phyloP scores from a whole-genome alignment of 345 rosid species.

The Hevea brasiliensis region DNA sequence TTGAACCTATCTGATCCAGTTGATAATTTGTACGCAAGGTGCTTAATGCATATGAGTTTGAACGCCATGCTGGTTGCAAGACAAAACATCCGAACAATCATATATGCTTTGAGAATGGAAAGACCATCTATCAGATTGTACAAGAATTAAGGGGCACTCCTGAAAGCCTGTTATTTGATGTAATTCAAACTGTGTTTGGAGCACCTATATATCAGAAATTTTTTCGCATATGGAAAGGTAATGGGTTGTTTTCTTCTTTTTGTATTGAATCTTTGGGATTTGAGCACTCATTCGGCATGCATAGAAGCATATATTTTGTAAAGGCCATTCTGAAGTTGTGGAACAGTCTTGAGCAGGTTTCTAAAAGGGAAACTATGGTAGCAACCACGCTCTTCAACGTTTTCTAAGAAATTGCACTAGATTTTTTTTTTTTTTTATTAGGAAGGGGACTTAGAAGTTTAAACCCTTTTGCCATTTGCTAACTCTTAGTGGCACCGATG shows the following conservation, averaged over 20 bases:
- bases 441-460: too few relatives aligned
- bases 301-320: neutral
- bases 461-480: too few relatives aligned
- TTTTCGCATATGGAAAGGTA: conserved; percentile 94
- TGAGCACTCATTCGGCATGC: neutral
- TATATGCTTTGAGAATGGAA: conserved; percentile 89
- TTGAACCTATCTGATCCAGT: neutral
- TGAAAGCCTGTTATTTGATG: conserved; percentile 67
- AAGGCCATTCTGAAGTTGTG: neutral
- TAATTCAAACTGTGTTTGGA: conserved; percentile 72
- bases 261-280: neutral
- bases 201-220: conserved; percentile 88
- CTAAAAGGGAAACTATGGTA: neutral
- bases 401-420: too few relatives aligned
- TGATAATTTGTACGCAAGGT: conserved; percentile 42
- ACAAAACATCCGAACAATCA: conserved; percentile 97
- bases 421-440: too few relatives aligned
- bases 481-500: too few relatives aligned
- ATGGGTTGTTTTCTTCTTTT: neutral
- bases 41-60: conserved; percentile 86
- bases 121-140: conserved; percentile 91
- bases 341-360: neutral
- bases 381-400: neutral
- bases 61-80: conserved; percentile 88
- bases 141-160: conserved; percentile 86